A percentile compares a stretch with the other conserved stretches of the same genome.
phyloP scores from a whole-genome alignment of 2,329 filamentous ascomycete species.

The Didymella glomerata region DNA sequence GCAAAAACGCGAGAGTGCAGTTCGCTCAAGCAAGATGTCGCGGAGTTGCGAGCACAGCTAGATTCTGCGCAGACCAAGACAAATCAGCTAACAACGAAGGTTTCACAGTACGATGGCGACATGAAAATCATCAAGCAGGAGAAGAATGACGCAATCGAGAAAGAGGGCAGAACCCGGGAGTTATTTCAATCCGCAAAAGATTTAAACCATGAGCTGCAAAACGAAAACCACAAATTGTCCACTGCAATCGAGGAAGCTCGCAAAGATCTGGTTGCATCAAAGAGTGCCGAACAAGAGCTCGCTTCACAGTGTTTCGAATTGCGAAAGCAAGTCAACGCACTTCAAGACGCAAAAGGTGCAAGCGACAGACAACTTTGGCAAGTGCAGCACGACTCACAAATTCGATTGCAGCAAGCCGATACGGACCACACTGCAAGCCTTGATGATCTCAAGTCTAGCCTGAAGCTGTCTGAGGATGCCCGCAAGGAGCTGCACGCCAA shows the following conservation, averaged over 20 bases:
- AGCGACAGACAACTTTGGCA: slow-evolving; percentile 20
- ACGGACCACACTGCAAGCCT: slow-evolving; percentile 10
- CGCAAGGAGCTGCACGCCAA: slow-evolving; percentile 30
- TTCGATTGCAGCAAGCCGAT: not conserved
- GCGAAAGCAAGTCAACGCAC: slow-evolving; percentile 20
- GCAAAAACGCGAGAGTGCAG: slow-evolving; percentile 13
- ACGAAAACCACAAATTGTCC: slow-evolving; percentile 25
- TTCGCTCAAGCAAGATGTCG: slow-evolving; percentile 10
- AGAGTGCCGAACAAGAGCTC: slow-evolving; percentile 17
- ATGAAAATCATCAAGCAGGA: slow-evolving; percentile 27
- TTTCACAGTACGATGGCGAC: slow-evolving; percentile 19
- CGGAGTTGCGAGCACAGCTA: slow-evolving; percentile 3
- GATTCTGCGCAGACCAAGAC: slow-evolving; percentile 16
- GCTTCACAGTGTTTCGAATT: slow-evolving; percentile 22
- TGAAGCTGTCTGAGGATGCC: slow-evolving; percentile 22
- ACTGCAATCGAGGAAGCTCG: slow-evolving; percentile 21
- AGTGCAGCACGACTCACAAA: not conserved
- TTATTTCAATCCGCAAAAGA: not conserved
- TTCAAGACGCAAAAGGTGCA: slow-evolving; percentile 14
- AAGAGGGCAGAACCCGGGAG: not conserved
- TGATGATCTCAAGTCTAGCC: slow-evolving; percentile 17
- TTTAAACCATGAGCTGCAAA: slow-evolving; percentile 1
- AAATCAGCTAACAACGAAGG: slow-evolving; percentile 10
- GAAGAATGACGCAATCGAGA: slow-evolving; percentile 13
- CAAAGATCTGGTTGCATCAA: slow-evolving; percentile 18